These are phyloP conservation scores for Hypocrella siamensis DNA, from an alignment of 2,329 filamentous ascomycete species.

Conservation along the genomic window DNA sequence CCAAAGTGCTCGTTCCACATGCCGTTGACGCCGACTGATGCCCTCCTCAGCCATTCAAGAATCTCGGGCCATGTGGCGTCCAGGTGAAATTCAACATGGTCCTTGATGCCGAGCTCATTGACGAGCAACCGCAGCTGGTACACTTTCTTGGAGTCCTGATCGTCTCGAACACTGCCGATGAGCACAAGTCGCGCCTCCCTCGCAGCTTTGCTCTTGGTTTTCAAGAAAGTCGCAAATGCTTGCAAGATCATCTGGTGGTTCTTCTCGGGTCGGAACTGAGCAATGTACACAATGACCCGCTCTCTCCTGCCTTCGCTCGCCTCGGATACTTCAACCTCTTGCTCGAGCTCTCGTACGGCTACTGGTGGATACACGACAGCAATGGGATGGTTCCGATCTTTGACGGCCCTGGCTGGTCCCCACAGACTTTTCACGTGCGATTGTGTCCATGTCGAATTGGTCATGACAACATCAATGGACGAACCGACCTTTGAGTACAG, in stretches of 20 bases:
- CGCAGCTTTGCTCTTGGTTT: slow-evolving; percentile 32
- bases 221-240: slow-evolving; percentile 66
- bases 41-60: slow-evolving; percentile 58
- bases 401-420: slow-evolving; percentile 39
- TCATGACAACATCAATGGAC: slow-evolving; percentile 87
- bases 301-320: slow-evolving; percentile 55
- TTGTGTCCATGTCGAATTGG: slow-evolving; percentile 92
- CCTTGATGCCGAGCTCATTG: slow-evolving; percentile 73
- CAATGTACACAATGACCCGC: slow-evolving; percentile 74
- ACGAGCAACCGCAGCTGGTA: slow-evolving; percentile 77
- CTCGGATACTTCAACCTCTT: slow-evolving; percentile 54
- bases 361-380: slow-evolving; percentile 82
- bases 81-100: slow-evolving; percentile 72
- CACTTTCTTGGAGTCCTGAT: slow-evolving; percentile 63
- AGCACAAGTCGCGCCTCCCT: slow-evolving; percentile 56
- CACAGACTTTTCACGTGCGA: slow-evolving; percentile 68
- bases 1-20: slow-evolving; percentile 99
- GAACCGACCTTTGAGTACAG: slow-evolving; percentile 73
- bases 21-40: slow-evolving; percentile 80
- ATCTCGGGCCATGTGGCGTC: slow-evolving; percentile 85
- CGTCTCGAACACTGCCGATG: slow-evolving; percentile 83
- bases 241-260: slow-evolving; percentile 79
- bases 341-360: slow-evolving; percentile 70
- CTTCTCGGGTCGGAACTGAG: slow-evolving; percentile 95
- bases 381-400: slow-evolving; percentile 36